These are phyloP conservation scores for Betula pendula DNA, from an alignment of 306 rosid species.

Conservation along the genomic window DNA sequence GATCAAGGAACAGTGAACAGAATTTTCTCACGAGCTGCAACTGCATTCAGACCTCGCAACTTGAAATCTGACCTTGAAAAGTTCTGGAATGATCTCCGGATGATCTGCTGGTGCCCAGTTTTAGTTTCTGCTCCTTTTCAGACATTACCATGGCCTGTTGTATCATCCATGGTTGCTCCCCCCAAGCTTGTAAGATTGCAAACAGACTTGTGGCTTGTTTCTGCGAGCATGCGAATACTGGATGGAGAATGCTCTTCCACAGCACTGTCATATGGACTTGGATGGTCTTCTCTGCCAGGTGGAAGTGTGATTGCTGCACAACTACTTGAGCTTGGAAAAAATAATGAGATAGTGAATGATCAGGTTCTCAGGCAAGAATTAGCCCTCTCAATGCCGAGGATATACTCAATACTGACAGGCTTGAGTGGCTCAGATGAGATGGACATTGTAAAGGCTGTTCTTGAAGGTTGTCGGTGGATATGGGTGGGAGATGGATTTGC, in stretches of 20 bases:
- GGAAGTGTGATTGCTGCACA: conserved; percentile 97
- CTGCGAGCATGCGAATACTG: conserved; percentile 94
- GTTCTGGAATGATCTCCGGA: conserved; percentile 80
- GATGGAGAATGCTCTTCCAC: conserved; percentile 93
- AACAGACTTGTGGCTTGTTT: conserved; percentile 87
- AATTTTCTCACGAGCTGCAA: conserved; percentile 76
- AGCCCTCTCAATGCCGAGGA: conserved; percentile 88
- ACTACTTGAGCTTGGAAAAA: conserved; percentile 93
- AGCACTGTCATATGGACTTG: conserved; percentile 67
- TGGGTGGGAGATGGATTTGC: conserved; percentile 99
- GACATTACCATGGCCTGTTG: conserved; percentile 89
- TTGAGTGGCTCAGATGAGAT: conserved; percentile 89
- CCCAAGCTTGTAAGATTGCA: conserved; percentile 84
- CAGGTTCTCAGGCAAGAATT: conserved; percentile 90
- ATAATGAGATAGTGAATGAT: conserved; percentile 81
- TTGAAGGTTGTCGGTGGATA: conserved; percentile 93
- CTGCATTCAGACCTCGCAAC: conserved; percentile 61
- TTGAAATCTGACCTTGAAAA: conserved; percentile 73
- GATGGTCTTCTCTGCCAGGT: conserved; percentile 90
- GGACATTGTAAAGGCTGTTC: conserved; percentile 95
- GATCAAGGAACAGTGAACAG: conserved; percentile 70
- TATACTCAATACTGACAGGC: conserved; percentile 72
- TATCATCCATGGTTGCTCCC: conserved; percentile 89
- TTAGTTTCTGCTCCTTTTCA: conserved; percentile 71
- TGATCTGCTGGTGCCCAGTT: conserved; percentile 95